Base-by-base conservation (phyloP, 1,284 basidiomycete genomes). In the Ceratobasidium papillatum region DNA sequence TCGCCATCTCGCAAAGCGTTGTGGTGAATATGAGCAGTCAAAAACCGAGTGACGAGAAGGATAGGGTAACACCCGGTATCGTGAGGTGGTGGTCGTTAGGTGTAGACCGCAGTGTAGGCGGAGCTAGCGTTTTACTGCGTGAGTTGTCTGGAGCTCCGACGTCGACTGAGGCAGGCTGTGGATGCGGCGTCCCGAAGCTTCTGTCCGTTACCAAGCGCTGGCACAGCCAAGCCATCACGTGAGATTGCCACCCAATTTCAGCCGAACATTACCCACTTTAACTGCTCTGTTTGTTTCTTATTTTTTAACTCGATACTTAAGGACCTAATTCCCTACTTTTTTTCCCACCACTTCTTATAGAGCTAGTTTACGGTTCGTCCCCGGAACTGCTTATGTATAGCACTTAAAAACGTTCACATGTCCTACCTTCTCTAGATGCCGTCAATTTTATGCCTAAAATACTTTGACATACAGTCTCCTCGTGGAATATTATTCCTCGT, bases 101-200 rank as follows among this genome's bases (percentile, higher is more conserved):
- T 58, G 17, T 19, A 58, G 52, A 25, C 14, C 22, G 22, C 19
- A 41, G 22, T n/a, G 25, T 22, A 8, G 25, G 36, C 52, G 51
- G 51, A 56, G 52, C 66, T 56, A 69, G 36, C 11, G 30, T 58
- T 58, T 58, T 58, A 14, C 14, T n/a, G 56, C 32, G 34, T 12
- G 52, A 38, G 25, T 52, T 58, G 66, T 66, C 64, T 66, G 64
- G 45, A 66, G 64, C 47, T 54, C 32, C 22, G n/a, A 34, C n/a
- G 47, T 41, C 27, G 68, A 72, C 68, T 72, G 68, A 72, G 56
- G 56, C 68, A 43, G 43, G 43, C 36, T 45, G 66, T 61, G 68
- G 65, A 49, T 72, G 56, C 68, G 68, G 68, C 68, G 56, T 72
- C 68, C 68, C 66, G 66, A 61, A 61, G 51, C 30, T 30, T 17